Conservation (phyloP, 257 asterid species). For the Plantago elongata region DNA sequence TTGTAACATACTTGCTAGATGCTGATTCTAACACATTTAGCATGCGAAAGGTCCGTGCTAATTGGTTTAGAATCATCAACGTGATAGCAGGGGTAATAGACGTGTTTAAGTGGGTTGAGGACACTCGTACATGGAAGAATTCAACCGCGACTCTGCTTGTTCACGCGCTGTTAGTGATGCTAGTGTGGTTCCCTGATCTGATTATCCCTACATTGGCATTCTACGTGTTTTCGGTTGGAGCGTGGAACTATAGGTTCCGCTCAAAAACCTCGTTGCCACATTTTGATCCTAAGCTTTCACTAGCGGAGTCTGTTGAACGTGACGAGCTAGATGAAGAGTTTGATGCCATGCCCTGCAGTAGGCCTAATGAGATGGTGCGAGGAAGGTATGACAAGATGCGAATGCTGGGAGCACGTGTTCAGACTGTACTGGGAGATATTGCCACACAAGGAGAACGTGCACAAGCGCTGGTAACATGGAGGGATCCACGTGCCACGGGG, state of each 20-base stretch:
- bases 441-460: constrained; percentile 85
- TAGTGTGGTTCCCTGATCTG: constrained; percentile 78
- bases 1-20: constrained; percentile 73
- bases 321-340: constrained; percentile 87
- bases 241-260: constrained; percentile 75
- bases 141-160: constrained; percentile 71
- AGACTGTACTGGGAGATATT: constrained; percentile 59
- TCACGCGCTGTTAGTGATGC: constrained; percentile 57
- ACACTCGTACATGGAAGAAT: constrained; percentile 83
- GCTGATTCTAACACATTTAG: constrained; percentile 66
- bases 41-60: constrained; percentile 73
- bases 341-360: constrained; percentile 54
- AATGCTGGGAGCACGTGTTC: constrained; percentile 76
- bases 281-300: constrained; percentile 59
- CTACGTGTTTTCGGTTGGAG: constrained; percentile 68
- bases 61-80: constrained; percentile 72
- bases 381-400: constrained; percentile 65
- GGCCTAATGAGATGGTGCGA: constrained; percentile 55
- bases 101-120: constrained; percentile 65
- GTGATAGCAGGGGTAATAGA: constrained; percentile 64
- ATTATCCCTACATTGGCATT: constrained; percentile 68
- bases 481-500: constrained; percentile 93
- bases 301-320: constrained; percentile 51
- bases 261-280: constrained; percentile 49
- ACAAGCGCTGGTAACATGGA: constrained; percentile 84